phyloP scores from a whole-genome alignment of 2,329 filamentous ascomycete genomes.

The Fusarium sp. region DNA sequence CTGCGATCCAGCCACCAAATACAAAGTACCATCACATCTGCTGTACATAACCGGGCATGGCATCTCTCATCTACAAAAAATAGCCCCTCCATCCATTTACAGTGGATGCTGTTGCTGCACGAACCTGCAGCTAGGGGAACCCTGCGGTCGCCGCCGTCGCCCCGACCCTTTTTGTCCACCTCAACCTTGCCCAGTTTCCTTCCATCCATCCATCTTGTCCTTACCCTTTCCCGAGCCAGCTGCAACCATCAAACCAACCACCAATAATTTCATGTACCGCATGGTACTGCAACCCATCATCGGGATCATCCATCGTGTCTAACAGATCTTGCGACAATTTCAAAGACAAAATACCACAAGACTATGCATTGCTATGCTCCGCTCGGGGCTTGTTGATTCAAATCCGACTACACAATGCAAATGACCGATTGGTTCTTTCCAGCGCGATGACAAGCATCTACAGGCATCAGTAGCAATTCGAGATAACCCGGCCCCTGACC shows the following conservation, averaged over 20 bases:
- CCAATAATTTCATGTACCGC: slow-evolving; percentile 21
- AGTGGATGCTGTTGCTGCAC: slow-evolving; percentile 18
- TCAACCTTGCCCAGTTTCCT: slow-evolving; percentile 9
- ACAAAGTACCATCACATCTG: slow-evolving; percentile 3
- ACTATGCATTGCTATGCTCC: neutral
- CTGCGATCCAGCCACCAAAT: neutral
- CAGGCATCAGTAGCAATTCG: slow-evolving; percentile 22
- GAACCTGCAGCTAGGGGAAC: slow-evolving; percentile 34
- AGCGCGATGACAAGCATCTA: slow-evolving; percentile 9
- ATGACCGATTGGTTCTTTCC: slow-evolving; percentile 3
- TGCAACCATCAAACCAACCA: slow-evolving; percentile 26
- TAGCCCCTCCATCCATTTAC: slow-evolving; percentile 38
- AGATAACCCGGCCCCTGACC: slow-evolving; percentile 37
- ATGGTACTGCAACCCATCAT: slow-evolving; percentile 23
- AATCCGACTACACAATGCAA: neutral
- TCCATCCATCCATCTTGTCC: slow-evolving; percentile 17
- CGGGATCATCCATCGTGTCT: slow-evolving; percentile 22
- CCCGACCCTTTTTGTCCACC: slow-evolving; percentile 37
- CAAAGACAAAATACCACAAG: neutral
- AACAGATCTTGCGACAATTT: neutral
- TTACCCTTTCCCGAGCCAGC: neutral
- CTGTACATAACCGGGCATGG: neutral
- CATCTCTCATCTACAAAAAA: neutral
- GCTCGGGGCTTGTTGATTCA: neutral
- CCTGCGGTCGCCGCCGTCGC: slow-evolving; percentile 37